Evolutionary conservation across 2,329 filamentous ascomycete genomes (phyloP), one percentile per base, ranked within the genome.

Genomic region (Incumbomyces delicatus): DNA sequence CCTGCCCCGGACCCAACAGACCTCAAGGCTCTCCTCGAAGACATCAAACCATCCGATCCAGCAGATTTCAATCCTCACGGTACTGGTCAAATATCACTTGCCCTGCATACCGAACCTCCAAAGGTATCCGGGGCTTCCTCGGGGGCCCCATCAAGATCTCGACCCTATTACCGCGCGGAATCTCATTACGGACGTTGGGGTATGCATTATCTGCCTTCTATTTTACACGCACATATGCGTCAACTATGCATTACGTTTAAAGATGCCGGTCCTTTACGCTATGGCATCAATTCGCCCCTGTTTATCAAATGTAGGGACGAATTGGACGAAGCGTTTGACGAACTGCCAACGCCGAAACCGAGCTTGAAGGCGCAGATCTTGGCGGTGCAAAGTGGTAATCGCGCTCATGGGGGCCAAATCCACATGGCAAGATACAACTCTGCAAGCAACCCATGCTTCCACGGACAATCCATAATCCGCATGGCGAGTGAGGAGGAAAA

Each of bases 161-260:
- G 18, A 8, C 16, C 40, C 36, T 3, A 12, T n/a, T 6, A 11
- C 35, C 29, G 31, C 41, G 17, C 35, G 56, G 0, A 14, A 3
- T 37, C 33, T 7, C 70, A 70, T 54, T 77, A 72, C 53, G 2
- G 32, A 1, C 67, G 61, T 58, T 82, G 78, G 78, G 77, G 77
- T 6, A 56, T 58, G 4, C 77, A 81, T 58, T 82, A 76, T 57
- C 68, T 81, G 5, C 72, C 72, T 0, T 76, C 74, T 6, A 64
- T 80, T 1, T 71, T 74, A 20, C 69, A 73, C 50, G 77, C 77
- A 0, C 76, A 82, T 53, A 64, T 67, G 1, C 67, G 70, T 18
- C 78, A 81, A 59, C 61, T 74, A 8, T 79, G 77, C 64, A 80
- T 78, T 57, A 74, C 73, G 0, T 81, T 80, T 69, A 79, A 80